phyloP scores from a whole-genome alignment of 768 basidiomycete genomes.

The Candolleomyces efflorescens region DNA sequence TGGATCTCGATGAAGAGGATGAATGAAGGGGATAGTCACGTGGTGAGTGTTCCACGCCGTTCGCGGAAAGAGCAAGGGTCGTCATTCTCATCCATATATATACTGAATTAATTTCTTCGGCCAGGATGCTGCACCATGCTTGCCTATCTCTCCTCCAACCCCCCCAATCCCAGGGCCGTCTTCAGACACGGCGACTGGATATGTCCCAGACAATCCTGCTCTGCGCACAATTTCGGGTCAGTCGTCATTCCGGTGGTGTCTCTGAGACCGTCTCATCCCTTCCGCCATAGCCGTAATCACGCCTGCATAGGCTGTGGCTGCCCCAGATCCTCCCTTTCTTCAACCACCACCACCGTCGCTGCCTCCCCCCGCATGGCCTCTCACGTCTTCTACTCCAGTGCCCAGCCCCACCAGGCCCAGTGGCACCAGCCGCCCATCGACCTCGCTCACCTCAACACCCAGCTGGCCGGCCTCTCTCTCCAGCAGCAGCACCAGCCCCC shows the following conservation, averaged over 20 bases:
- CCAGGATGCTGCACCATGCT: slow-evolving; percentile 13
- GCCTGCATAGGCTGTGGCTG: slow-evolving; percentile 76
- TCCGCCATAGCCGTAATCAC: slow-evolving; percentile 61
- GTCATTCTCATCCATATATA: no score
- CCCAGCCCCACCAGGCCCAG: slow-evolving; percentile 15
- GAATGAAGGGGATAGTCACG: not conserved
- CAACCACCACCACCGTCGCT: slow-evolving; percentile 12
- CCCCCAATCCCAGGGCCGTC: slow-evolving; percentile 62
- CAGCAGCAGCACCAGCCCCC: slow-evolving; percentile 15
- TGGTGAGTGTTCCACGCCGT: no score
- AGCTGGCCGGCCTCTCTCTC: slow-evolving; percentile 7
- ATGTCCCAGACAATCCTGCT: slow-evolving; percentile 65
- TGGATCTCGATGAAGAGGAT: not conserved
- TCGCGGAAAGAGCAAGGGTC: no score
- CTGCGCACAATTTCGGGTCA: slow-evolving; percentile 84
- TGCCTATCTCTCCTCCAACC: slow-evolving; percentile 52
- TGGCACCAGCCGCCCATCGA: slow-evolving; percentile 3
- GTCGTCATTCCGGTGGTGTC: slow-evolving; percentile 24
- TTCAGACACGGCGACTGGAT: slow-evolving; percentile 77
- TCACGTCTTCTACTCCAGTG: slow-evolving; percentile 23
- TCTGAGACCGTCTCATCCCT: slow-evolving; percentile 8
- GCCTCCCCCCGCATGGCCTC: slow-evolving; percentile 8
- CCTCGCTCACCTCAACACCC: not conserved
- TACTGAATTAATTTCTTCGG: not conserved
- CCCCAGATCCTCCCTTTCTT: slow-evolving; percentile 35